Evolutionary conservation across 768 basidiomycete genomes (phyloP).

Genomic region (Termitomyces sp.): DNA sequence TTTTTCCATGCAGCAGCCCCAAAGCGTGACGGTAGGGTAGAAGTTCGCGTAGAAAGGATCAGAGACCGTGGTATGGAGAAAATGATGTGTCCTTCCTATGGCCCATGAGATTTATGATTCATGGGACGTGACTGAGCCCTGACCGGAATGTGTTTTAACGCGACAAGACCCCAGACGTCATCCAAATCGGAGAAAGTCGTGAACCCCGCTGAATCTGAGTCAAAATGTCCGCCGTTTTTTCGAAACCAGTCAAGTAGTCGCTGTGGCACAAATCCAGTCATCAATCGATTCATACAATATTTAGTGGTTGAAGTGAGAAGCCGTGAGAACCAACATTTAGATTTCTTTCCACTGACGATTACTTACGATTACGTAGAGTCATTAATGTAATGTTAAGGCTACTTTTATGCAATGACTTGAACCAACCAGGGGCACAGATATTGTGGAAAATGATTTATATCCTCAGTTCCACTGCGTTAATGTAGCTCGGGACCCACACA

Average conservation of each 20-base stretch:
- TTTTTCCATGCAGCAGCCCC: conserved; percentile 61
- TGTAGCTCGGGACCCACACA: too few relatives aligned
- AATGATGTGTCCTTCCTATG: conserved; percentile 65
- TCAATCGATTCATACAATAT: neutral
- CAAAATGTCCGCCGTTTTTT: conserved; percentile 42
- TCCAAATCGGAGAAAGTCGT: conserved; percentile 39
- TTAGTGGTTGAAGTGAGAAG: neutral
- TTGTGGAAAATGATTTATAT: too few relatives aligned
- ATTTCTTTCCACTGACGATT: neutral
- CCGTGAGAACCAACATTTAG: neutral
- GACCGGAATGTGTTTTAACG: conserved; percentile 69
- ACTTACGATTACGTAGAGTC: neutral
- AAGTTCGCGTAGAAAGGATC: conserved; percentile 77
- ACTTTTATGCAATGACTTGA: neutral
- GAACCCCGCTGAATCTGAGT: conserved; percentile 39
- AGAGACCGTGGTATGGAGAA: conserved; percentile 79
- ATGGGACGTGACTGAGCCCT: conserved; percentile 11
- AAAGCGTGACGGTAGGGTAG: conserved; percentile 53
- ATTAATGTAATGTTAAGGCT: too few relatives aligned
- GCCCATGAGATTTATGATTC: neutral
- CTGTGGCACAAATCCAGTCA: neutral
- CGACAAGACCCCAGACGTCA: conserved; percentile 71
- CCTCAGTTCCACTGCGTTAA: neutral
- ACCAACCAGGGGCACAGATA: neutral
- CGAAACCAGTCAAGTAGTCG: conserved; percentile 48